phyloP scores from a whole-genome alignment of 805 yeast species.

The Saccharomycodes ludwigii region DNA sequence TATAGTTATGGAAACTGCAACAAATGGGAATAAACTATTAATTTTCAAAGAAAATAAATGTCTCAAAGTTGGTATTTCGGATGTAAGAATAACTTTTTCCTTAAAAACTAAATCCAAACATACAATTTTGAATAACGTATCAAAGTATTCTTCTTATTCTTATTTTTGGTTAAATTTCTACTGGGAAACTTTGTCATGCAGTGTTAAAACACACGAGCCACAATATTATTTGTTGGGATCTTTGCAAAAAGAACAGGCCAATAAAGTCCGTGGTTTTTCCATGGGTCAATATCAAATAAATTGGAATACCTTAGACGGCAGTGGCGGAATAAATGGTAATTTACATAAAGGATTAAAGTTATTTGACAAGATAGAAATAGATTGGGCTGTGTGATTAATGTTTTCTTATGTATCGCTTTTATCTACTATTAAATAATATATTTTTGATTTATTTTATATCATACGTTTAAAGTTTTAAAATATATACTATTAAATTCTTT shows the following conservation, averaged over 20 bases:
- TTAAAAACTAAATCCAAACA: slow-evolving; percentile 9
- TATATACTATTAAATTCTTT: too few species aligned
- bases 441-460: too few species aligned
- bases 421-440: too few species aligned
- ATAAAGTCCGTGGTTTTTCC: slow-evolving; percentile 8
- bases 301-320: slow-evolving; percentile 51
- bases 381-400: slow-evolving; percentile 11
- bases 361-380: slow-evolving; percentile 38
- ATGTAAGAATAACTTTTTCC: slow-evolving; percentile 17
- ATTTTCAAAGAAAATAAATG: too few species aligned
- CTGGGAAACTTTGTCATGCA: slow-evolving; percentile 26
- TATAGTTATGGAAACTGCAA: too few species aligned
- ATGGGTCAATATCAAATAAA: slow-evolving; percentile 8
- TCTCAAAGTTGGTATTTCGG: slow-evolving; percentile 8
- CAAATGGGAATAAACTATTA: too few species aligned
- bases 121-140: slow-evolving; percentile 9
- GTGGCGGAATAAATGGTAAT: slow-evolving; percentile 59
- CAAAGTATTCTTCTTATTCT: slow-evolving; percentile 14
- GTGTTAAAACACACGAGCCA: slow-evolving; percentile 8
- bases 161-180: slow-evolving; percentile 33
- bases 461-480: too few species aligned
- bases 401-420: too few species aligned
- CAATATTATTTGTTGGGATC: slow-evolving; percentile 8
- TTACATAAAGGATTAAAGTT: slow-evolving; percentile 36
- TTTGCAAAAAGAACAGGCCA: slow-evolving; percentile 11